Base-by-base conservation (phyloP, 345 rosid genomes). In the Eucalyptus brandiana region DNA sequence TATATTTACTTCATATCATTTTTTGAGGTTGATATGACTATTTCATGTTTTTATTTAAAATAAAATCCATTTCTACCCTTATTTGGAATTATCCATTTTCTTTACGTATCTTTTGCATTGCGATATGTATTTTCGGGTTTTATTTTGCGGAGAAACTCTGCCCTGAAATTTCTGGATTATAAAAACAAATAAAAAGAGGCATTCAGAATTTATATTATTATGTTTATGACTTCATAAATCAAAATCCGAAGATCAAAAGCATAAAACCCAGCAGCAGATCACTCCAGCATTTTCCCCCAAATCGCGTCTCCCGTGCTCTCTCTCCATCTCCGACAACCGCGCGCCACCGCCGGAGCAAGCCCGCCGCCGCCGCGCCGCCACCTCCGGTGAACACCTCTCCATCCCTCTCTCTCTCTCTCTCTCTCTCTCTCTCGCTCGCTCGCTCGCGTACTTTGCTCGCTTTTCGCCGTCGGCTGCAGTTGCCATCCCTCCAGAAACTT, bases 1-100 rank as follows among this genome's bases (percentile, higher is more conserved):
- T 1, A 19, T 53, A 53, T 19, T 1, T 0, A 19, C 0, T 53
- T 53, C 4, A 19, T 53, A 3, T 7, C 1, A 0, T 19, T 53
- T 0, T 53, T 19, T 53, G 10, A 53, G 4, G 0, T 0, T 19
- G 1, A 19, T 53, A 19, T 21, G 11, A 4, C 19, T 1, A 8
- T 0, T 53, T 19, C 0, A 19, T 53, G 0, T 53, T 1, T 19
- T 53, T 51, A 18, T 51, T 18, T 21, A 8, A 3, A 53, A 53
- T 53, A 53, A 53, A 53, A 53, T 53, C 1, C 4, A 21, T 53
- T 53, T 53, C 5, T 18, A 3, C 24, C 9, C 9, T 53, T 53
- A 53, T 19, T 19, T 18, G 56, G 2, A 53, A 53, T 51, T 18
- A 53, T 53, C 56, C 2, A 53, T 53, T n/a, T n/a, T 8, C 40